Evolutionary conservation across 306 rosid species (phyloP).

Genomic region (Oemleria cerasiformis): DNA sequence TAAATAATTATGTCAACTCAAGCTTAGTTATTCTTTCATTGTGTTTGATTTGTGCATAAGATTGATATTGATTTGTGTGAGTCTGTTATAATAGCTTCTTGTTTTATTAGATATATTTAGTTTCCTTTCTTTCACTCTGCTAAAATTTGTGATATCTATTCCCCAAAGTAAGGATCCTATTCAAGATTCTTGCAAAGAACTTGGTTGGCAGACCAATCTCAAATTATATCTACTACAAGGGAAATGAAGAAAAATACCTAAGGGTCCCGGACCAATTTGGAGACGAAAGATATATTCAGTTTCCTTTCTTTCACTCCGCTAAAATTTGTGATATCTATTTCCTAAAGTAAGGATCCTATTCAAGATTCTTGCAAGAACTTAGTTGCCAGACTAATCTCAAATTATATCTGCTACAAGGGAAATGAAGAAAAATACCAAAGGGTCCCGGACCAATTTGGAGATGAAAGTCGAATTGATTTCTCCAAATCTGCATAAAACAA

Average conservation of each 20-base stretch:
- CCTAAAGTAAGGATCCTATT: background rate
- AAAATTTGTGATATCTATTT: background rate
- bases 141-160: background rate
- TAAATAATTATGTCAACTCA: slow-evolving; percentile 38
- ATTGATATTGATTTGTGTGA: slow-evolving; percentile 23
- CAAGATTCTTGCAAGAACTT: background rate
- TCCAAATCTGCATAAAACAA: background rate
- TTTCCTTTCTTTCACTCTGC: background rate
- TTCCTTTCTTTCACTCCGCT: background rate
- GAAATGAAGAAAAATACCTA: background rate
- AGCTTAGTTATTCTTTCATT: slow-evolving; percentile 17
- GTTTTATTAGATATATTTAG: slow-evolving; percentile 19
- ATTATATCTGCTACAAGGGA: background rate
- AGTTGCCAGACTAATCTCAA: background rate
- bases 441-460: background rate
- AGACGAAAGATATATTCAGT: background rate
- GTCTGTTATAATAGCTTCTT: slow-evolving; percentile 44
- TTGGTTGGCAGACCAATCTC: background rate
- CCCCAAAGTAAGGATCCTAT: background rate
- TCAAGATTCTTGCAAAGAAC: background rate
- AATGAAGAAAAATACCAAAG: background rate
- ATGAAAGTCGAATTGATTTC: background rate
- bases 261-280: no score
- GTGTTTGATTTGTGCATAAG: slow-evolving; percentile 43
- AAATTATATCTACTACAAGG: background rate